Conservation (phyloP, 192 early-diverging fungal genomes). For the Coemansia sp. region DNA sequence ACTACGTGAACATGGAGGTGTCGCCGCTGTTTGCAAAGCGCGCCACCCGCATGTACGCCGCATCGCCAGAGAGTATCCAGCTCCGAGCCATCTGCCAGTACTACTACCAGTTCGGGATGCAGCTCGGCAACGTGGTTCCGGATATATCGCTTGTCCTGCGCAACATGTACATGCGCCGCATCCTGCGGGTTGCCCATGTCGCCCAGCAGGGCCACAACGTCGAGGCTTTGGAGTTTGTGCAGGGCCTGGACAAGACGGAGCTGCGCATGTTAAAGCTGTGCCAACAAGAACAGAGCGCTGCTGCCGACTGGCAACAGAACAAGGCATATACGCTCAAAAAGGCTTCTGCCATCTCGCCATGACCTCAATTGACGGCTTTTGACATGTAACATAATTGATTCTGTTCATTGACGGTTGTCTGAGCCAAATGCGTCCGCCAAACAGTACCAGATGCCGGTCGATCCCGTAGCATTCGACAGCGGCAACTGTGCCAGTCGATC, state of each 20-base stretch:
- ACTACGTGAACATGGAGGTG: conserved; percentile 49
- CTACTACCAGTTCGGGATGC: conserved; percentile 52
- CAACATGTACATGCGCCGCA: conserved; percentile 51
- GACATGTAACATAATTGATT: not conserved
- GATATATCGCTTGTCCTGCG: conserved; percentile 47
- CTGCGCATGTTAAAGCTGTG: conserved; percentile 34
- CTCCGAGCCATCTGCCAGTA: conserved; percentile 48
- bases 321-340: conserved; percentile 35
- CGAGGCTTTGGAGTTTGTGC: conserved; percentile 50
- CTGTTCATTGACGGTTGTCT: no score
- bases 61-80: conserved; percentile 50
- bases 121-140: conserved; percentile 50
- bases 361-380: not conserved
- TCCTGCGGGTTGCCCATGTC: conserved; percentile 40
- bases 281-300: conserved; percentile 40
- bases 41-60: conserved; percentile 54
- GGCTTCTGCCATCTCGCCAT: conserved; percentile 18
- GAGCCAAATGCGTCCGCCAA: no score
- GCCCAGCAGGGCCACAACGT: conserved; percentile 51
- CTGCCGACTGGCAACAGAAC: conserved; percentile 40
- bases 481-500: no score
- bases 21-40: conserved; percentile 50
- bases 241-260: conserved; percentile 46
- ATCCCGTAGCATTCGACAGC: no score
- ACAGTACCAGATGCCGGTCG: no score